A percentile compares a stretch with the other conserved stretches of the same genome.
Evolutionary conservation across 2,329 filamentous ascomycete genomes (phyloP).

Genomic region (Harringtonia aguacate): DNA sequence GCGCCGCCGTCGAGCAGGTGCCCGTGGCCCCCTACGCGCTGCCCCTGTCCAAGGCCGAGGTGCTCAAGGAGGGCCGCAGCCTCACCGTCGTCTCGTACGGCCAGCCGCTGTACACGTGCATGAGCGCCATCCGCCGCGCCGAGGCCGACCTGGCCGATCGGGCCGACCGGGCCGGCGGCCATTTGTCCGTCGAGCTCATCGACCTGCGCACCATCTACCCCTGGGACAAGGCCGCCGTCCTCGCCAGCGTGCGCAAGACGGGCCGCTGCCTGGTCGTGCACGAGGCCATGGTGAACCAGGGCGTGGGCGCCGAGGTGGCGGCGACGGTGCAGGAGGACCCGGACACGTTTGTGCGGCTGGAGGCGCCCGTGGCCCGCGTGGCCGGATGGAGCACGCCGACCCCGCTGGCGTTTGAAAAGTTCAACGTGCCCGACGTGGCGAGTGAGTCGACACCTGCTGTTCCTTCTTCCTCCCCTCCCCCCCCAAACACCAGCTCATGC

Average conservation of each 20-base stretch:
- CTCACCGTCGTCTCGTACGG: slow-evolving; percentile 83
- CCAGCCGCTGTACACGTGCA: slow-evolving; percentile 78
- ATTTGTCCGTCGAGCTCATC: slow-evolving; percentile 71
- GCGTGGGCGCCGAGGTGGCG: slow-evolving; percentile 80
- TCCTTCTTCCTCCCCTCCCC: too few species aligned
- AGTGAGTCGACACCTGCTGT: slow-evolving; percentile 47
- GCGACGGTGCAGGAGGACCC: slow-evolving; percentile 74
- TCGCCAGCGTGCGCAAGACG: slow-evolving; percentile 78
- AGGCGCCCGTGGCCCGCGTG: slow-evolving; percentile 76
- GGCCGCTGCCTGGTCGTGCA: slow-evolving; percentile 82
- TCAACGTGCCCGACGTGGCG: slow-evolving; percentile 75
- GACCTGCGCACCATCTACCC: slow-evolving; percentile 84
- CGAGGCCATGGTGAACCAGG: slow-evolving; percentile 84
- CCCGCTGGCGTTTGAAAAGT: slow-evolving; percentile 68
- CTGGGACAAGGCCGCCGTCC: slow-evolving; percentile 75
- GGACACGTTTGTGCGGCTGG: slow-evolving; percentile 67
- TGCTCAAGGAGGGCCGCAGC: slow-evolving; percentile 69
- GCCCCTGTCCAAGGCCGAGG: slow-evolving; percentile 74
- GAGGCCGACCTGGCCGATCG: slow-evolving; percentile 68
- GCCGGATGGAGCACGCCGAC: slow-evolving; percentile 86
- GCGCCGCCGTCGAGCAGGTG: slow-evolving; percentile 85
- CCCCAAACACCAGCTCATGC: not conserved
- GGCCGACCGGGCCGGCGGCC: too few species aligned
- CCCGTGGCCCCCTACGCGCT: slow-evolving; percentile 72
- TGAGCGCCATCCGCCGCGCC: slow-evolving; percentile 62